Evolutionary conservation across 2,329 filamentous ascomycete species (phyloP).

Genomic region (Colletotrichum sidae): DNA sequence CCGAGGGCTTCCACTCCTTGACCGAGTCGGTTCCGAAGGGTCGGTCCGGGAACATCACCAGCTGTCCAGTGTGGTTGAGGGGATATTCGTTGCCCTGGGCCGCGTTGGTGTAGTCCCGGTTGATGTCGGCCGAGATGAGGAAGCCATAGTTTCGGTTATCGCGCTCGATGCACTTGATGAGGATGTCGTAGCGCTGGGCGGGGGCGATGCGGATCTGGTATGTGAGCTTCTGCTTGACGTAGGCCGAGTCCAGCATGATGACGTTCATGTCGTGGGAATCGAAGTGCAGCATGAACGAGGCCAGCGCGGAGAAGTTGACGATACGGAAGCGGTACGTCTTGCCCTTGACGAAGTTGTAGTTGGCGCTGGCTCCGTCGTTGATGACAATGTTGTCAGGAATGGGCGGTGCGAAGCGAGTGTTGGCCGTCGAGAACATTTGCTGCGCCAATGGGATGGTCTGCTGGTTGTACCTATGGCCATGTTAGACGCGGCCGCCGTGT

Average conservation of each 20-base stretch:
- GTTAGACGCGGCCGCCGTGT: slow-evolving; percentile 7
- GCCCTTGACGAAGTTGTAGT: slow-evolving; percentile 51
- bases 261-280: slow-evolving; percentile 57
- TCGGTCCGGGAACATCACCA: slow-evolving; percentile 51
- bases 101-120: slow-evolving; percentile 52
- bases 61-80: slow-evolving; percentile 57
- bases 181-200: slow-evolving; percentile 60
- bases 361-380: slow-evolving; percentile 54
- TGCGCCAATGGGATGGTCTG: slow-evolving; percentile 51
- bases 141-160: slow-evolving; percentile 56
- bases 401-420: slow-evolving; percentile 54
- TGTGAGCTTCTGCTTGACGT: slow-evolving; percentile 49
- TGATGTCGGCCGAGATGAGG: slow-evolving; percentile 56
- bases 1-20: slow-evolving; percentile 61
- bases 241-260: slow-evolving; percentile 57
- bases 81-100: slow-evolving; percentile 43
- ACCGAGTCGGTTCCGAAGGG: slow-evolving; percentile 47
- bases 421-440: slow-evolving; percentile 54
- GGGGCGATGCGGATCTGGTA: slow-evolving; percentile 55
- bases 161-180: slow-evolving; percentile 53
- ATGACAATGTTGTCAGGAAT: slow-evolving; percentile 54
- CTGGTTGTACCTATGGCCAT: slow-evolving; percentile 53
- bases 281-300: slow-evolving; percentile 57
- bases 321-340: slow-evolving; percentile 61
- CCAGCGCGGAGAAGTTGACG: slow-evolving; percentile 59